Conservation (phyloP, 1,284 basidiomycete genomes). For the Puccinia horiana region DNA sequence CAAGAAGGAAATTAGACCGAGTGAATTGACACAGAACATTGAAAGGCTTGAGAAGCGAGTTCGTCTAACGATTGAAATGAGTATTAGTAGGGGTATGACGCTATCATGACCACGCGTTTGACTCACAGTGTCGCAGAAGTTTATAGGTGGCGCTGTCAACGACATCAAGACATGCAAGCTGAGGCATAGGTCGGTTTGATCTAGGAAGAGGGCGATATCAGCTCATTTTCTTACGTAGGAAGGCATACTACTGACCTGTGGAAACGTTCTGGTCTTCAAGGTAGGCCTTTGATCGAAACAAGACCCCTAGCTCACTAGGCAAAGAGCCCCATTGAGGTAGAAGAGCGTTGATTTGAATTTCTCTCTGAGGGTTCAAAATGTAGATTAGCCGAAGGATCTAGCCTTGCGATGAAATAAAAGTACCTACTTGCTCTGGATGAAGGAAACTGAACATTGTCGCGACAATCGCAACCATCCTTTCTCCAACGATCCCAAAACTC, state of each 20-base stretch:
- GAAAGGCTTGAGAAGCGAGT: slow-evolving; percentile 19
- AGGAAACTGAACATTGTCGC: slow-evolving; percentile 23
- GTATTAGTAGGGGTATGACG: not conserved
- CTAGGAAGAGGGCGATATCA: not conserved
- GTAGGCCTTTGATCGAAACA: slow-evolving; percentile 33
- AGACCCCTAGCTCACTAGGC: slow-evolving; percentile 41
- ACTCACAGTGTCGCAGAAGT: slow-evolving; percentile 14
- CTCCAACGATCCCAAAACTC: slow-evolving; percentile 14
- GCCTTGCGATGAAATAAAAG: not conserved
- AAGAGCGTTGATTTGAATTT: not conserved
- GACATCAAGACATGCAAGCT: slow-evolving; percentile 6
- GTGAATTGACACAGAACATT: slow-evolving; percentile 36
- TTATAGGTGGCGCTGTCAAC: slow-evolving; percentile 10
- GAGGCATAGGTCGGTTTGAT: slow-evolving; percentile 33
- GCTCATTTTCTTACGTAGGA: not conserved
- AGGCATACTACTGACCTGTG: not conserved
- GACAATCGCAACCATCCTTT: slow-evolving; percentile 29
- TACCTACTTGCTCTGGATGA: not conserved
- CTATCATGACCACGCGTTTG: not conserved
- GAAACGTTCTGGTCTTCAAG: slow-evolving; percentile 36
- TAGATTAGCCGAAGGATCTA: not conserved
- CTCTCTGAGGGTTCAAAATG: not conserved
- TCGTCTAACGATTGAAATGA: not conserved
- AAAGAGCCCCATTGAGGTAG: slow-evolving; percentile 26
- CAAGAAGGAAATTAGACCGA: slow-evolving; percentile 27